Percentiles rank a stretch among this genome's conserved stretches.
These are phyloP conservation scores for Hyphodiscus sp. DNA, from an alignment of 2,329 filamentous ascomycete genomes.

Conservation along the genomic window DNA sequence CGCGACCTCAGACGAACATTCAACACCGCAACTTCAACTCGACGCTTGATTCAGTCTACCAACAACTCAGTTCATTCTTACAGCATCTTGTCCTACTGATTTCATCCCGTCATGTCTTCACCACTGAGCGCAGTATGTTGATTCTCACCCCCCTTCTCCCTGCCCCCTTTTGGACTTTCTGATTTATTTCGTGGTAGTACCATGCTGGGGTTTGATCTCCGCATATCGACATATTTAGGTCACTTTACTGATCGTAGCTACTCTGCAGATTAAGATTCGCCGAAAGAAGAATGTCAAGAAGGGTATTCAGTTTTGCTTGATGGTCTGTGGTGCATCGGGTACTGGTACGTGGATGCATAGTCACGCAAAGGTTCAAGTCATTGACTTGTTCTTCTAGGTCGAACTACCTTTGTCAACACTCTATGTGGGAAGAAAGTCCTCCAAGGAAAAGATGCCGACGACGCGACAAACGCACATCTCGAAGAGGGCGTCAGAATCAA, in stretches of 20 bases:
- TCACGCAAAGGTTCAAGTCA: neutral
- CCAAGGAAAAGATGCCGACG: conserved; percentile 85
- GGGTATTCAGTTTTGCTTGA: conserved; percentile 99
- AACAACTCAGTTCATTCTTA: conserved; percentile 3
- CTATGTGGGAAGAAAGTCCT: conserved; percentile 94
- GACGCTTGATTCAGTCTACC: conserved; percentile 3
- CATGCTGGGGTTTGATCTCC: conserved; percentile 22
- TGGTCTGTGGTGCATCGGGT: conserved; percentile 98
- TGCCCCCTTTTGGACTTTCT: conserved; percentile 27
- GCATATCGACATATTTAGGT: conserved; percentile 13
- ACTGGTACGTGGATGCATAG: conserved; percentile 62
- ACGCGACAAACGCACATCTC: conserved; percentile 78
- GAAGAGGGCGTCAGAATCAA: conserved; percentile 99
- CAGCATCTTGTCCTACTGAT: neutral
- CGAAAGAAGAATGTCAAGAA: conserved; percentile 96
- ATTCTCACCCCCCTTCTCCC: conserved; percentile 13
- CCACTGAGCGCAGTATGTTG: conserved; percentile 46
- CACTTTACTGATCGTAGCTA: conserved; percentile 20
- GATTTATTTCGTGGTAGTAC: conserved; percentile 23
- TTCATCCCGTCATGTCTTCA: conserved; percentile 40
- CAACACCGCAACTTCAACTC: conserved; percentile 13
- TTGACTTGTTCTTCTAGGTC: conserved; percentile 49
- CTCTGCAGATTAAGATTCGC: conserved; percentile 81
- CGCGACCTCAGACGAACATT: conserved; percentile 19
- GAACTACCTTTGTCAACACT: conserved; percentile 99